Base-by-base conservation (phyloP, 2,329 filamentous ascomycete species). In the Fusarium napiforme region DNA sequence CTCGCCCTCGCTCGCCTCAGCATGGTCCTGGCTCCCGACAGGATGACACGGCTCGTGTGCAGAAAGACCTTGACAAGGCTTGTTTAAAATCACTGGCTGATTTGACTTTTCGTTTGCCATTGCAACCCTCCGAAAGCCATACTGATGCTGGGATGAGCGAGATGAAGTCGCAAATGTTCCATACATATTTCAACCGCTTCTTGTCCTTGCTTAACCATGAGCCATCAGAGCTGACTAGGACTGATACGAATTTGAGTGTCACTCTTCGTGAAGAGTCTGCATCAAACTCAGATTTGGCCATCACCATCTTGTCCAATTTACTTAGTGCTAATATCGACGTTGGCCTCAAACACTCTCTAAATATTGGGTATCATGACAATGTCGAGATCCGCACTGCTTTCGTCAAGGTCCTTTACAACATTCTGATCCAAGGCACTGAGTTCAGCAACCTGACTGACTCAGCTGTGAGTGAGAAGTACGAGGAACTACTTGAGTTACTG, bases 291-390 rank as follows among this genome's bases (percentile, higher is more conserved):
- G 91, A 92, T 69, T 83, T 93, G 37, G 88, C 90, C 9, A 93
- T 93, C 70, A 89, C 87, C 16, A 92, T 92, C 19, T 81, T 93
- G 18, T 93, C 91, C 4, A 93, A 93, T 72, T 84, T 93, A 3
- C 82, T 93, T 12, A 92, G 91, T 75, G 90, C 91, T 7, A 93
- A 93, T 72, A 92, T 93, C 37, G 91, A 93, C 74, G 90, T 93
- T 42, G 91, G 91, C 6, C 81, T 93, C 53, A 93, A 93, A 77
- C 90, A 92, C 78, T 92, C 90, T 5, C 82, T 93, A 19, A 90
- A 89, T 68, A 92, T 93, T 67, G 91, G 91, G 18, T 93, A 93
- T 76, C 90, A 93, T 75, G 90, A 92, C 74, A 92, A 92, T 74
- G 84, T 91, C 37, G 90, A 92, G 74, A 92, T 93, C 65, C 86